Conservation (phyloP, 2,329 filamentous ascomycete genomes). For the Epicoccum nigrum region DNA sequence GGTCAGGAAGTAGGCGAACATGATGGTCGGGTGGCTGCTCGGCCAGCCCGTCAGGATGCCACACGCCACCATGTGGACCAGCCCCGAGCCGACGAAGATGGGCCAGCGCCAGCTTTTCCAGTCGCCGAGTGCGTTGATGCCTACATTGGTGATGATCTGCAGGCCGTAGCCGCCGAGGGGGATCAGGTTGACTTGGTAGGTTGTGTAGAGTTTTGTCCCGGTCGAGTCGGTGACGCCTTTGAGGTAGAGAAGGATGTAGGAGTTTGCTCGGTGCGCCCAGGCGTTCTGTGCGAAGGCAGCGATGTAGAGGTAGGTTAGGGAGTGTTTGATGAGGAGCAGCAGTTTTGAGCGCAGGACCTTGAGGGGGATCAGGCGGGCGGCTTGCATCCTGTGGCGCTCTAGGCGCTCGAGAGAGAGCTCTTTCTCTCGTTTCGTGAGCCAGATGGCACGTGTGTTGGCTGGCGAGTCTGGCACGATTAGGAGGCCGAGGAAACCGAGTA, state of each 20-base stretch:
- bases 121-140: conserved; percentile 18
- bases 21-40: conserved; percentile 3
- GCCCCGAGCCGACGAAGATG: conserved; percentile 11
- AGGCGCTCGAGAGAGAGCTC: conserved; percentile 3
- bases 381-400: conserved; percentile 9
- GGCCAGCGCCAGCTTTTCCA: conserved; percentile 20
- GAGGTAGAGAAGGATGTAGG: conserved; percentile 19
- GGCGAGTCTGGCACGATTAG: conserved; percentile 17
- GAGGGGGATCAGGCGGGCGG: conserved; percentile 10
- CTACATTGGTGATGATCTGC: conserved; percentile 11
- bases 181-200: conserved; percentile 21
- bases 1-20: conserved; percentile 20
- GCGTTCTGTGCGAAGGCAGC: conserved; percentile 17
- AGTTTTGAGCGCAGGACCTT: conserved; percentile 11
- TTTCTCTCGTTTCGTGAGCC: conserved; percentile 12
- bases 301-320: conserved; percentile 16
- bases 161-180: conserved; percentile 19
- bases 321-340: conserved; percentile 7
- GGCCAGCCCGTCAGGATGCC: conserved; percentile 16
- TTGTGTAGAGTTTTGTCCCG: conserved; percentile 13
- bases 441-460: conserved; percentile 18
- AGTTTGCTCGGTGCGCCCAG: conserved; percentile 20
- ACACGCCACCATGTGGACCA: conserved; percentile 8
- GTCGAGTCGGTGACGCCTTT: conserved; percentile 12
- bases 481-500: conserved; percentile 15